Conservation (phyloP, 2,329 filamentous ascomycete species). For the Monilinia fructicola region DNA sequence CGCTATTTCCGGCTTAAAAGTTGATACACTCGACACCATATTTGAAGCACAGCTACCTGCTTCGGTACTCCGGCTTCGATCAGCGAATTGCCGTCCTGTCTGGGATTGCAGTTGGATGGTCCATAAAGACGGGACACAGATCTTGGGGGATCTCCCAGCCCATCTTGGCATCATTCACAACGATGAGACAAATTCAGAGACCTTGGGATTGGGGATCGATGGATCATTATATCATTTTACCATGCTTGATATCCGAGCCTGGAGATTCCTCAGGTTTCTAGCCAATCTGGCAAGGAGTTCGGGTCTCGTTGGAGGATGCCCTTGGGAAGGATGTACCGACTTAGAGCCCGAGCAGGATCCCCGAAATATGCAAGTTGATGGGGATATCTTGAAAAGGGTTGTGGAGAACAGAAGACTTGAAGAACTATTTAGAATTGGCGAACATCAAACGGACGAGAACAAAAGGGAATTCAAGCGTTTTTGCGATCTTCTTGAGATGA, state of each 20-base stretch:
- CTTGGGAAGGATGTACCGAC: constrained; percentile 36
- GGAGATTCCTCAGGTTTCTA: constrained; percentile 69
- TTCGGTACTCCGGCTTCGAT: constrained; percentile 57
- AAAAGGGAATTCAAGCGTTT: constrained; percentile 42
- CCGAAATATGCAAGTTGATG: constrained; percentile 62
- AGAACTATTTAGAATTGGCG: constrained; percentile 41
- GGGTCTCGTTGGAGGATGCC: constrained; percentile 51
- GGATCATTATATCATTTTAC: constrained; percentile 70
- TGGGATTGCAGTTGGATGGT: constrained; percentile 35
- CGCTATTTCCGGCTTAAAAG: constrained; percentile 35
- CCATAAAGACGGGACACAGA: neutral
- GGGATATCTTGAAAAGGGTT: constrained; percentile 61
- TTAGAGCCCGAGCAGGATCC: constrained; percentile 46
- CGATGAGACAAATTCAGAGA: constrained; percentile 41
- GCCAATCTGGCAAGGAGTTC: constrained; percentile 63
- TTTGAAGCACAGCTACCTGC: constrained; percentile 58
- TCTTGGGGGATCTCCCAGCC: neutral
- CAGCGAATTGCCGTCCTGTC: constrained; percentile 48
- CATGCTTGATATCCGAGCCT: constrained; percentile 60
- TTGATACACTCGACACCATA: constrained; percentile 42
- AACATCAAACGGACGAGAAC: constrained; percentile 21
- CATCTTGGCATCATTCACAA: neutral
- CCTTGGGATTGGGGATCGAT: constrained; percentile 66
- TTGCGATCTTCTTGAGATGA: constrained; percentile 48
- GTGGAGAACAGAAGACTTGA: constrained; percentile 50